Base-by-base conservation (phyloP, 2,329 filamentous ascomycete genomes). In the Rhinocladiella similis region DNA sequence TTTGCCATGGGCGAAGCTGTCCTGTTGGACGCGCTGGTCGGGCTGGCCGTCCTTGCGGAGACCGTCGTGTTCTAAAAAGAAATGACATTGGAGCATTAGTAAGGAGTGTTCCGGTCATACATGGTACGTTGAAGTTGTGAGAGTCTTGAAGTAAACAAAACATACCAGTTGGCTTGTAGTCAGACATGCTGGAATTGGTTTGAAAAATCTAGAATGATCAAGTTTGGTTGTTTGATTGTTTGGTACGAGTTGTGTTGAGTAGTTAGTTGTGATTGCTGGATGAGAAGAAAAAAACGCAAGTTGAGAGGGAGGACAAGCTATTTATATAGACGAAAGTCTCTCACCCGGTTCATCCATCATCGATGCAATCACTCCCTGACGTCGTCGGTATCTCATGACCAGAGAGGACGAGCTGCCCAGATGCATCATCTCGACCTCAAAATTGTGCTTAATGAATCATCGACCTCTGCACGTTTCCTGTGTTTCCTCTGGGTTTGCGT, bases 101-200 rank as follows among this genome's bases (percentile, higher is more conserved):
- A 39, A 47, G 50, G 6, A 10, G 50, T 50, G 29, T 38, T 38
- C 35, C 10, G 19, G 5, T 46, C 5, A 29, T 25, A 7, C 7
- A 25, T 25, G 7, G 22, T 7, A n/a, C 22, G 4, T 7, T 7
- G 7, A 25, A 25, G 4, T 25, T 25, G 22, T 25, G 22, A 7
- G 22, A 7, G 22, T 4, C 6, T 33, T 33, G 10, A 33, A 33
- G 6, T 4, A 33, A 33, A 33, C 2, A 33, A 38, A n/a, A 47
- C 54, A 16, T 59, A 63, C 61, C 61, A 36, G 60, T 61, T 33
- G 62, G 62, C 59, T 64, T 61, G 58, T 63, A 64, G 58, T 64
- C 57, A 53, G 60, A 61, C 61, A 63, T 63, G 56, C n/a, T 60
- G 54, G 7, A 27, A 29, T 47, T 50, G 35, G 38, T 60, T 41